A percentile compares a stretch with the other conserved stretches of the same genome.
Conservation (phyloP, 2,329 filamentous ascomycete species). For the Sporothrix protearum region DNA sequence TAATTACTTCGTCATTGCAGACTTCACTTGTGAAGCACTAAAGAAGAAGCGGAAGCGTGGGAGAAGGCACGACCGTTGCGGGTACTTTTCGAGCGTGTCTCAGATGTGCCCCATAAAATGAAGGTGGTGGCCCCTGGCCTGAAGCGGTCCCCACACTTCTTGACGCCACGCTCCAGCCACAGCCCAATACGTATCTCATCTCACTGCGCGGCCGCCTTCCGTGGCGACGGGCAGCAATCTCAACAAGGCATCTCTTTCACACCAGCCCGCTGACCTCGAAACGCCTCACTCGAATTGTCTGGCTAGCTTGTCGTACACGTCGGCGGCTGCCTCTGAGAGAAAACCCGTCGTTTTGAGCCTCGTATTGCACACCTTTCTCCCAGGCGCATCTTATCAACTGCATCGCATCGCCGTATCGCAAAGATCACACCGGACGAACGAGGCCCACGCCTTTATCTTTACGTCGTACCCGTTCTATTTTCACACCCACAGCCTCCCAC, state of each 20-base stretch:
- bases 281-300: background rate
- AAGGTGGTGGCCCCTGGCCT: conserved; percentile 15
- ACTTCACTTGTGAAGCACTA: background rate
- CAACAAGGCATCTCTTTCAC: background rate
- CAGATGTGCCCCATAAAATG: conserved; percentile 13
- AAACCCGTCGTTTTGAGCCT: background rate
- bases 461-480: background rate
- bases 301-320: background rate
- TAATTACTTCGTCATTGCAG: background rate
- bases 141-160: background rate
- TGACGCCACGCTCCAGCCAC: conserved; percentile 20
- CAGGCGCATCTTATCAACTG: background rate
- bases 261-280: background rate
- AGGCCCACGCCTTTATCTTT: background rate
- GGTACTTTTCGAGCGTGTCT: conserved; percentile 19
- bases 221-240: background rate
- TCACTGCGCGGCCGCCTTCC: background rate
- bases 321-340: background rate
- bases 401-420: background rate
- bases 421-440: background rate
- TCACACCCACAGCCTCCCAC: too few species aligned
- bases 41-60: background rate
- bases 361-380: background rate
- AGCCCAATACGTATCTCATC: background rate
- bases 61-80: background rate